phyloP scores from a whole-genome alignment of 1,139 yeast species.

The Pichia inconspicua region DNA sequence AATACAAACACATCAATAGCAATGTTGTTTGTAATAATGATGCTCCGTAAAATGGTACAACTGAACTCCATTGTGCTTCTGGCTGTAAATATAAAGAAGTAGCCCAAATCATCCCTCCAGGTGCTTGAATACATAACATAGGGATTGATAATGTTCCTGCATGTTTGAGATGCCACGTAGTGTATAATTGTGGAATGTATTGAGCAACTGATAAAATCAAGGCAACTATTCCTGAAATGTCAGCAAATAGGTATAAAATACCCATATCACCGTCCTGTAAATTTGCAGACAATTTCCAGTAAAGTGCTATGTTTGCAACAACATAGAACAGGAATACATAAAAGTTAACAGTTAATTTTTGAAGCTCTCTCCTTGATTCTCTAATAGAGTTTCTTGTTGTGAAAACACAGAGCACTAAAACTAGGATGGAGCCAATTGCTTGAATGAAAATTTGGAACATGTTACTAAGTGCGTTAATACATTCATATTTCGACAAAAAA shows the following conservation, averaged over 20 bases:
- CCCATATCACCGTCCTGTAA: constrained; percentile 9
- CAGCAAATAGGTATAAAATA: constrained; percentile 36
- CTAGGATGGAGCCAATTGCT: constrained; percentile 54
- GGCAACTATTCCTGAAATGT: constrained; percentile 54
- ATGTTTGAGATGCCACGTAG: constrained; percentile 62
- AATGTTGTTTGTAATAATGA: constrained; percentile 57
- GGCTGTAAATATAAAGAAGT: constrained; percentile 60
- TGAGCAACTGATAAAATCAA: constrained; percentile 59
- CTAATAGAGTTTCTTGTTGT: constrained; percentile 39
- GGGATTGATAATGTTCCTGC: constrained; percentile 75
- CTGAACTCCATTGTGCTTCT: constrained; percentile 81
- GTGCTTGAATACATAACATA: constrained; percentile 84
- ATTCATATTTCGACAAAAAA: constrained; percentile 44
- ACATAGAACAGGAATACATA: constrained; percentile 19
- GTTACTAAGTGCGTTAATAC: constrained; percentile 63
- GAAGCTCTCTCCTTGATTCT: constrained; percentile 41
- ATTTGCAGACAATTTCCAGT: constrained; percentile 19
- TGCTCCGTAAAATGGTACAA: constrained; percentile 74
- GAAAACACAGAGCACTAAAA: constrained; percentile 47
- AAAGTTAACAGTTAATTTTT: constrained; percentile 37
- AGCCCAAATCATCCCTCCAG: constrained; percentile 81
- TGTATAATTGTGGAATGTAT: constrained; percentile 72
- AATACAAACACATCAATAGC: constrained; percentile 45
- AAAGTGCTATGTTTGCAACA: constrained; percentile 18
- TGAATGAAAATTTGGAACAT: constrained; percentile 65